Base-by-base conservation (phyloP, 148 eudicot species). In the Salicornia ramosissima region DNA sequence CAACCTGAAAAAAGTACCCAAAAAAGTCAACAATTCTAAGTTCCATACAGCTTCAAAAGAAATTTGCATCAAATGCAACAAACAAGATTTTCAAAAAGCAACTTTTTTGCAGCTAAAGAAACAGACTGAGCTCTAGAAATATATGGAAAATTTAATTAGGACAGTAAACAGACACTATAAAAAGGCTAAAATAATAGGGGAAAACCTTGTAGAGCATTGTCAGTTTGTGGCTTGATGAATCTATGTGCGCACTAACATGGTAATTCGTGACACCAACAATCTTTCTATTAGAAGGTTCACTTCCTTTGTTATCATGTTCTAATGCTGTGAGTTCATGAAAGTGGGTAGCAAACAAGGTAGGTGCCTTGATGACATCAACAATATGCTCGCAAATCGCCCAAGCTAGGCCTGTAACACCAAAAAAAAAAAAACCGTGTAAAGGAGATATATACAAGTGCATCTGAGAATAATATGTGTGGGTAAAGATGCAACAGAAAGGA, bases 331-430 rank as follows among this genome's bases (percentile, higher is more conserved):
- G 80, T 80, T 94, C 99, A 90, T 94, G 99, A 80, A 94, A 94
- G 81, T 94, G 99, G 53, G 99, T 94, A 46, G 99, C 99, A 85
- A 94, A 94, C 74, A 94, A 80, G 56, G 99, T 94, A 52, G 99
- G 99, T 52, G 99, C 97, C 83, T 86, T 84, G 57, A 89, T 87
- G 76, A 81, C 91, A 72, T 86, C 85, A 80, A 88, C 97, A 73
- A 91, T 82, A 82, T 94, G 97, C 89, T 90, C 96, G 68, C 99
- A 88, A 22, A 94, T 94, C 57, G 99, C 99, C 99, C 99, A 94
- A 62, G 99, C 99, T 76, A 94, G 79, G 68, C 99, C 99, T 94
- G 92, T 69, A 69, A 28, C 49, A 67, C 10, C 14, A 67, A 34
- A 42, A 51, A 7, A 42, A 51, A 11, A 54, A 57, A 6, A 22